Evolutionary conservation across 768 basidiomycete species (phyloP).

Genomic region (Phlegmacium glaucopus): DNA sequence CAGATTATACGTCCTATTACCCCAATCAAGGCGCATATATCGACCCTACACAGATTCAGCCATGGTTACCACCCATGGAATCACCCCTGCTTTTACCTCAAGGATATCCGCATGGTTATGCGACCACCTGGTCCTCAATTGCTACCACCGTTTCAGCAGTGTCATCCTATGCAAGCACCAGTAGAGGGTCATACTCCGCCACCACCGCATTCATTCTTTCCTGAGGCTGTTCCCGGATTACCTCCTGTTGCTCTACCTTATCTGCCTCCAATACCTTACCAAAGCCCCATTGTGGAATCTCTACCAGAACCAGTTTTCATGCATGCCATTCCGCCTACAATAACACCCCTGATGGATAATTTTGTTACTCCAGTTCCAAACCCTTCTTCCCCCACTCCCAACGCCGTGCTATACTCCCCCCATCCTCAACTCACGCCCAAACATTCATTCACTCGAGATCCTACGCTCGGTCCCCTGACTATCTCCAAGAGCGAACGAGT

Average conservation of each 20-base stretch:
- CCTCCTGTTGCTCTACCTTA: too few species aligned
- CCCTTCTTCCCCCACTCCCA: too few species aligned
- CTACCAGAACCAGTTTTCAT: too few species aligned
- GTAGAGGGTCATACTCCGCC: constrained; percentile 10
- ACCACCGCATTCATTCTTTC: constrained; percentile 6
- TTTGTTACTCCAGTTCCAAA: too few species aligned
- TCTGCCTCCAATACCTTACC: too few species aligned
- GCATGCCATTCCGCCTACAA: too few species aligned
- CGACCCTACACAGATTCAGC: constrained; percentile 39
- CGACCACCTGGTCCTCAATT: constrained; percentile 12
- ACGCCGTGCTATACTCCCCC: constrained; percentile 54
- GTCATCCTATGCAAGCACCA: constrained; percentile 15
- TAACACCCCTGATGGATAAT: too few species aligned
- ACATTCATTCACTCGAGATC: constrained; percentile 44
- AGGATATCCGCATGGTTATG: constrained; percentile 19
- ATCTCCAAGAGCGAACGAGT: constrained; percentile 57
- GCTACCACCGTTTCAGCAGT: constrained; percentile 14
- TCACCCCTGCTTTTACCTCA: constrained; percentile 20
- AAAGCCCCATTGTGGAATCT: too few species aligned
- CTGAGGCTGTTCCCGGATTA: constrained; percentile 11
- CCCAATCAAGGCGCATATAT: constrained; percentile 34
- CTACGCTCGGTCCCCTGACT: constrained; percentile 26
- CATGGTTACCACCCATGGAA: constrained; percentile 45
- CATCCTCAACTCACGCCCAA: constrained; percentile 69
- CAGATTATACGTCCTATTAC: constrained; percentile 30